Base-by-base conservation (phyloP, 352 stramenopile genomes). In the Saprolegnia diclina region DNA sequence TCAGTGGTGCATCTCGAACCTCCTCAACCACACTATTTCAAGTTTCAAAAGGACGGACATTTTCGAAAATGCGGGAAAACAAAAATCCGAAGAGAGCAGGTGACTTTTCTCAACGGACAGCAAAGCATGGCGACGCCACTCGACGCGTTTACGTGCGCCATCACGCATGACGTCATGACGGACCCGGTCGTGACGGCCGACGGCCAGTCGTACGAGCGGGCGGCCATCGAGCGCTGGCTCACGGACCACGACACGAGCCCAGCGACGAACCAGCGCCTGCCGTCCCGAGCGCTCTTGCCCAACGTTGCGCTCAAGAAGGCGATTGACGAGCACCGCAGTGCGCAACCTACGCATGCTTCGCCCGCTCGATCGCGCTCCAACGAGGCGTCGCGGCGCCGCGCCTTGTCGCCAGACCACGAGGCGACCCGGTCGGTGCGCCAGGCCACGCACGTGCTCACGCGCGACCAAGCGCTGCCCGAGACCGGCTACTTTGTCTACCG, bases 131-230 rank as follows among this genome's bases (percentile, higher is more conserved):
- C 29, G 29, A 35, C 29, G 29, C 29, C 62, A 24, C 62, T 67
- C 21, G 7, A 29, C 11, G 9, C 62, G 5, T 67, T 92, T 24
- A 83, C 88, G 21, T 97, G 96, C 77, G 94, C 96, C 7, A 99
- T 99, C 65, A 98, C 94, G 10, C 85, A 92, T 24, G 87, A 91
- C 56, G 84, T 95, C n/a, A 98, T 99, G 93, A 63, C 88, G 19
- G 94, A 99, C 73, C 97, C 97, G 5, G 96, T 99, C 22, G 92
- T 99, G 10, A 94, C 95, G 48, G 90, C 90, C 7, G 96, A 99
- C 74, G 97, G 97, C n/a, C 94, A 99, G 73, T 98, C 95, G 24
- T 99, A 99, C 78, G 97, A 99, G 62, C 83, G 95, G 22, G 79
- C 83, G 53, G 96, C 94, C 7, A 99, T 99, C 71, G 67, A 76